Percentiles rank a stretch among this genome's conserved stretches.
phyloP scores from a whole-genome alignment of 805 yeast genomes.

The Saccharomycopsis babjevae region DNA sequence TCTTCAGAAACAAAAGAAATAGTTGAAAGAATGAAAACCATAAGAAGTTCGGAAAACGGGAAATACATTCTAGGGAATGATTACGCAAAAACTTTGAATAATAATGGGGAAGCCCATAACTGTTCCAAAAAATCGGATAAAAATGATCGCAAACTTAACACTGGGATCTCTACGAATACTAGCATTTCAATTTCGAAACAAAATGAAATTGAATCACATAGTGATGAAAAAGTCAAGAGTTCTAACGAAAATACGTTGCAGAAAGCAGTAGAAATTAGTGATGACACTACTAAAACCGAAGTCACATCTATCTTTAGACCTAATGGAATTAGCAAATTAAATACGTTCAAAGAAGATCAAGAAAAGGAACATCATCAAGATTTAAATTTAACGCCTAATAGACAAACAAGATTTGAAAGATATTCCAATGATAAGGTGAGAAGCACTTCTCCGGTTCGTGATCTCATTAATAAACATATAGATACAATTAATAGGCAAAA shows the following conservation, averaged over 20 bases:
- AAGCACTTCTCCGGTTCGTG: background rate
- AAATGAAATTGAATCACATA: background rate
- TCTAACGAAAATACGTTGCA: background rate
- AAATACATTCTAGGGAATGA: background rate
- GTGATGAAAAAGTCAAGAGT: background rate
- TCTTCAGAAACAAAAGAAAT: background rate
- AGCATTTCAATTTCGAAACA: background rate
- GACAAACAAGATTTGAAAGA: background rate
- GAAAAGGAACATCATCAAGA: background rate
- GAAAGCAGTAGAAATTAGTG: background rate
- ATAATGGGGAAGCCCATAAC: background rate
- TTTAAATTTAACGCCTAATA: background rate
- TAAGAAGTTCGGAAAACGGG: background rate
- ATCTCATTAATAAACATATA: background rate
- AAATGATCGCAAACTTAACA: background rate
- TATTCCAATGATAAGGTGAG: background rate
- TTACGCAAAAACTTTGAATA: background rate
- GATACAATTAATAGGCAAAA: background rate
- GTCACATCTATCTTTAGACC: background rate
- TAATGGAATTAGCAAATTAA: background rate
- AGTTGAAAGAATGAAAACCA: background rate
- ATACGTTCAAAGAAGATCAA: background rate
- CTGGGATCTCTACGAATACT: background rate
- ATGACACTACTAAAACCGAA: background rate
- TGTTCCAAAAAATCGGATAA: background rate